Evolutionary conservation across 2,329 filamentous ascomycete genomes (phyloP), one percentile per base, ranked within the genome.

Genomic region (Alternaria gaisen): DNA sequence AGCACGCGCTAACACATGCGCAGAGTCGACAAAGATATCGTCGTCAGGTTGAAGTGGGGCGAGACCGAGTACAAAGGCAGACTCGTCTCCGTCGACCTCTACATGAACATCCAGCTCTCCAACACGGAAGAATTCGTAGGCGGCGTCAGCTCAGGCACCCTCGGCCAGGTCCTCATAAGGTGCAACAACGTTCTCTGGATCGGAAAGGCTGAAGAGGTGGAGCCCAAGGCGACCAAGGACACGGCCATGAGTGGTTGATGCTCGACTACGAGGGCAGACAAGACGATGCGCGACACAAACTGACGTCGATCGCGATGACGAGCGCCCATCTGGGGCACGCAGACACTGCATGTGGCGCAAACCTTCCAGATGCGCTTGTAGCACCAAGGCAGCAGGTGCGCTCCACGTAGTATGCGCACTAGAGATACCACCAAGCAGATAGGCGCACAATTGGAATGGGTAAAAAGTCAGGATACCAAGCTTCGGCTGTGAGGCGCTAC

Each of bases 101-200:
- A 99, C 85, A 98, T 99, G 94, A 99, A 99, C 84, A 89, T 99
- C 67, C 93, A 98, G 83, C 87, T 99, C 66, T 89, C 90, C 68
- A 90, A 91, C 73, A 94, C 94, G 53, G 92, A 97, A 82, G 95
- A 99, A 81, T 97, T 90, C 81, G 91, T 97, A 75, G 89, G 93
- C 77, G 90, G 92, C 70, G 91, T 96, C 86, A 90, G 88, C 78
- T 93, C 91, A 36, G 94, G 93, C 58, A 88, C 88, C 50, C 82
- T 99, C 68, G 95, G 95, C 7, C 91, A 97, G 81, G 94, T 99
- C 46, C 81, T 99, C 73, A 98, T 99, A 75, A 86, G 94, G 91
- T 96, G 93, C 82, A 98, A 98, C 82, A 98, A 98, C 77, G 94
- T 98, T n/a, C 85, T 98, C 47, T 98, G 93, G 91, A 94, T 98